These are phyloP conservation scores for Aspergillus luchuensis DNA, from an alignment of 2,329 filamentous ascomycete species.

Conservation along the genomic window DNA sequence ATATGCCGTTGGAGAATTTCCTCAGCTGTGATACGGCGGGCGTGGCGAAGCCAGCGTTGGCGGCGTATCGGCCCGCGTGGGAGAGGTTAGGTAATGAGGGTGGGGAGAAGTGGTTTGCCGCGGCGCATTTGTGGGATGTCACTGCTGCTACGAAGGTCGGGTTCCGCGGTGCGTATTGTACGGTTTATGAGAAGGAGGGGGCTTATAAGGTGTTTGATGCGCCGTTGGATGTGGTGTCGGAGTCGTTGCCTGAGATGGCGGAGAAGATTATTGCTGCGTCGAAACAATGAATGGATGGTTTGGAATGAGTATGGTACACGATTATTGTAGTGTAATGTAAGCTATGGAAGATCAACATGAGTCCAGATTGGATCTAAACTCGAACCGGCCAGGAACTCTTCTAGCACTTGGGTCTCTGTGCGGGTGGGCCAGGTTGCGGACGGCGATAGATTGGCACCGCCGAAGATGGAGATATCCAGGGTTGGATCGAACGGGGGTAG, in stretches of 20 bases:
- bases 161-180: conserved; percentile 58
- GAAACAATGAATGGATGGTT: background rate
- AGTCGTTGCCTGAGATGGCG: conserved; percentile 53
- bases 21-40: conserved; percentile 54
- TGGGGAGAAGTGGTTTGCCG: conserved; percentile 57
- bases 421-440: conserved; percentile 20
- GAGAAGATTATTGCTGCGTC: conserved; percentile 27
- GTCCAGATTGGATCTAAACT: background rate
- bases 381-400: conserved; percentile 21
- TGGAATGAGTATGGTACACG: background rate
- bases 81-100: conserved; percentile 41
- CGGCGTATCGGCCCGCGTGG: conserved; percentile 50
- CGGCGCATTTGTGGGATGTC: conserved; percentile 64
- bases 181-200: conserved; percentile 55
- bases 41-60: conserved; percentile 54
- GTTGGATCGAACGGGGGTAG: conserved; percentile 15
- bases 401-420: conserved; percentile 25
- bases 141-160: conserved; percentile 54
- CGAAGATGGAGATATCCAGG: conserved; percentile 20
- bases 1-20: conserved; percentile 55
- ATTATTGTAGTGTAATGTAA: background rate
- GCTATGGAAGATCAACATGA: background rate
- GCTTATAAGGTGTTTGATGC: conserved; percentile 53
- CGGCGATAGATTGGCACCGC: conserved; percentile 13
- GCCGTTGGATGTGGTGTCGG: conserved; percentile 55